Percentiles rank a stretch among this genome's conserved stretches.
phyloP scores from a whole-genome alignment of 1,139 yeast species.

The Suhomyces kunorum region DNA sequence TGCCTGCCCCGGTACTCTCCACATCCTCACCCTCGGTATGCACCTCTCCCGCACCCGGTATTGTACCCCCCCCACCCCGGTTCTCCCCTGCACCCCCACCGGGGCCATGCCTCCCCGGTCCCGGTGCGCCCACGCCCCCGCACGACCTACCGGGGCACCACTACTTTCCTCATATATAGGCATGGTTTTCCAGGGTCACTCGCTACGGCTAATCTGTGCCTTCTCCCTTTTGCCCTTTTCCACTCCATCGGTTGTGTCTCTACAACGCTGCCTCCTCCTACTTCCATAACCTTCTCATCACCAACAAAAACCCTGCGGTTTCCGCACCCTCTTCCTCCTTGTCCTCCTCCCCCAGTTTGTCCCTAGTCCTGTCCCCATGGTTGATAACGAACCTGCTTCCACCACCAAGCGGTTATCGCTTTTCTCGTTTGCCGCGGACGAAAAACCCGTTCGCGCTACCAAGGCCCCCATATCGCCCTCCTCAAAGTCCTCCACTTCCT shows the following conservation, averaged over 20 bases:
- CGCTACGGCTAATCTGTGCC: neutral
- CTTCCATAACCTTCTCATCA: neutral
- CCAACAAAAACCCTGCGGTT: no score
- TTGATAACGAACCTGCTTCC: neutral
- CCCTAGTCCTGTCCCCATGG: constrained; percentile 1
- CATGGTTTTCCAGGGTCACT: constrained; percentile 7
- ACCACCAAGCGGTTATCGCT: constrained; percentile 15
- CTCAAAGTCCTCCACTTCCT: constrained; percentile 3
- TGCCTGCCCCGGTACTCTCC: no score
- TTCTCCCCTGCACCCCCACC: constrained; percentile 1
- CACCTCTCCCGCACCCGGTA: no score
- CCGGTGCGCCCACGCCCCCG: constrained; percentile 6
- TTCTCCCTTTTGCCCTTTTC: neutral
- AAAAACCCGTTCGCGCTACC: constrained; percentile 6
- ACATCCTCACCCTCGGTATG: no score
- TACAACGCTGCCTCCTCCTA: neutral
- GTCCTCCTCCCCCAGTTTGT: neutral
- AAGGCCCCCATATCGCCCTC: constrained; percentile 7
- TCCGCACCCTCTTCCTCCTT: neutral
- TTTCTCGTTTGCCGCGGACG: constrained; percentile 13
- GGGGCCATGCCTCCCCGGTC: neutral
- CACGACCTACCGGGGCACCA: constrained; percentile 8
- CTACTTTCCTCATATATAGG: constrained; percentile 8
- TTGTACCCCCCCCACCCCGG: no score
- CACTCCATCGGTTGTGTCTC: neutral